Percentiles rank a stretch among this genome's conserved stretches.
Conservation (phyloP, 2,329 filamentous ascomycete genomes). For the Penicillium sp. region DNA sequence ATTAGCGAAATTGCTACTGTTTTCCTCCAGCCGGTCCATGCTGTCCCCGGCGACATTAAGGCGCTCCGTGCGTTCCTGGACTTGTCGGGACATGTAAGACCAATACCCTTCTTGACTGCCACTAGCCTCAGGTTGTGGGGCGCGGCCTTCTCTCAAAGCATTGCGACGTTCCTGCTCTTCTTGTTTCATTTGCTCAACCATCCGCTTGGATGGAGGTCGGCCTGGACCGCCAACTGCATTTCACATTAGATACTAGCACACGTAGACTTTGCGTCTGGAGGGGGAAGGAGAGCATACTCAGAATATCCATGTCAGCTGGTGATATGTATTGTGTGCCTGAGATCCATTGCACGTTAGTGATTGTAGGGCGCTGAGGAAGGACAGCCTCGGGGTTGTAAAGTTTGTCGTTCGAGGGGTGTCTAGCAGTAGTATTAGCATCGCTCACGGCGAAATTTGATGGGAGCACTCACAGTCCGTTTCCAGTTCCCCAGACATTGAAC, state of each 20-base stretch:
- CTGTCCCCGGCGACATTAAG: conserved; percentile 79
- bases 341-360: conserved; percentile 95
- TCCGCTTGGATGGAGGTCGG: conserved; percentile 83
- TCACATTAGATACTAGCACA: conserved; percentile 1
- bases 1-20: conserved; percentile 79
- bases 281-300: conserved; percentile 54
- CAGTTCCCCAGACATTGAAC: conserved; percentile 81
- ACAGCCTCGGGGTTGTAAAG: conserved; percentile 76
- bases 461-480: conserved; percentile 60
- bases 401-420: conserved; percentile 62
- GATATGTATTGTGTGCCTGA: conserved; percentile 91
- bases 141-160: conserved; percentile 39
- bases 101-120: conserved; percentile 66
- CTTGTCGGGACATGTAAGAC: conserved; percentile 80
- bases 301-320: conserved; percentile 80
- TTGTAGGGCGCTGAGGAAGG: conserved; percentile 81
- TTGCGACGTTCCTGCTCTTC: conserved; percentile 64
- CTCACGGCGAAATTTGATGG: not conserved
- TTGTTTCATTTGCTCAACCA: conserved; percentile 75
- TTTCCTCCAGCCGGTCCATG: conserved; percentile 79
- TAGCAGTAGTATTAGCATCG: conserved; percentile 29
- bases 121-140: conserved; percentile 24
- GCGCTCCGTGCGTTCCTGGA: conserved; percentile 89
- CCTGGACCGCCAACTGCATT: conserved; percentile 74
- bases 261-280: too few species aligned